Conservation (phyloP, 805 yeast genomes). For the Barnettozyma sucrosica region DNA sequence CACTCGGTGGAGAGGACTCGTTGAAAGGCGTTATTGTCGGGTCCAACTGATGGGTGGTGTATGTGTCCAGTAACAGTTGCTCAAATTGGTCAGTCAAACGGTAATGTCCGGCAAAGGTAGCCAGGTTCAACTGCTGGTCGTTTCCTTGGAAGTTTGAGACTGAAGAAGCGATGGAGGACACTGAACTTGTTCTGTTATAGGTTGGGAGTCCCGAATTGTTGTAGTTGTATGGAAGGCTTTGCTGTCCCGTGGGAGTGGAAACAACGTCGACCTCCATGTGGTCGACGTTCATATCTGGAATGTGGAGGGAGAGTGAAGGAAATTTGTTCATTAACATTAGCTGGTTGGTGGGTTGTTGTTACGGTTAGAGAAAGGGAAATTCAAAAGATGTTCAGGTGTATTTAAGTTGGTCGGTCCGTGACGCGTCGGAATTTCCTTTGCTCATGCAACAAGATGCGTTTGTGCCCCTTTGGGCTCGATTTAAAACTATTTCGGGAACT, state of each 20-base stretch:
- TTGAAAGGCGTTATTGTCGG: conserved; percentile 69
- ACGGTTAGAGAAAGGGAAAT: neutral
- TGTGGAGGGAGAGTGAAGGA: neutral
- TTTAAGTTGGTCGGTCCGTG: neutral
- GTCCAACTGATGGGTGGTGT: conserved; percentile 43
- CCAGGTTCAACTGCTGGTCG: conserved; percentile 23
- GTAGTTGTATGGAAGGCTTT: neutral
- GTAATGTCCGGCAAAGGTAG: conserved; percentile 25
- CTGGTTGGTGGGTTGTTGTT: neutral
- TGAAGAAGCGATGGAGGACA: conserved; percentile 23
- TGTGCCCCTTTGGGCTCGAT: neutral
- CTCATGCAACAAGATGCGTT: neutral
- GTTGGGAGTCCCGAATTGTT: conserved; percentile 12
- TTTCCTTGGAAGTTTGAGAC: conserved; percentile 20
- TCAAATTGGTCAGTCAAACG: conserved; percentile 36
- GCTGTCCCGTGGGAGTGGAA: conserved; percentile 1
- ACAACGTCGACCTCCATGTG: neutral
- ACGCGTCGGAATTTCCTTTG: neutral
- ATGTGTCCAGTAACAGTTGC: conserved; percentile 38
- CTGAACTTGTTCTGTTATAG: conserved; percentile 23
- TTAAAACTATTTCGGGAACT: neutral
- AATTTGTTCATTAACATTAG: conserved; percentile 2
- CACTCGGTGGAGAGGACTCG: conserved; percentile 59
- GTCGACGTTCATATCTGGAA: neutral
- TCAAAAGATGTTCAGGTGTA: neutral